phyloP scores from a whole-genome alignment of 1,284 basidiomycete species.

The Rhodofomes roseus region DNA sequence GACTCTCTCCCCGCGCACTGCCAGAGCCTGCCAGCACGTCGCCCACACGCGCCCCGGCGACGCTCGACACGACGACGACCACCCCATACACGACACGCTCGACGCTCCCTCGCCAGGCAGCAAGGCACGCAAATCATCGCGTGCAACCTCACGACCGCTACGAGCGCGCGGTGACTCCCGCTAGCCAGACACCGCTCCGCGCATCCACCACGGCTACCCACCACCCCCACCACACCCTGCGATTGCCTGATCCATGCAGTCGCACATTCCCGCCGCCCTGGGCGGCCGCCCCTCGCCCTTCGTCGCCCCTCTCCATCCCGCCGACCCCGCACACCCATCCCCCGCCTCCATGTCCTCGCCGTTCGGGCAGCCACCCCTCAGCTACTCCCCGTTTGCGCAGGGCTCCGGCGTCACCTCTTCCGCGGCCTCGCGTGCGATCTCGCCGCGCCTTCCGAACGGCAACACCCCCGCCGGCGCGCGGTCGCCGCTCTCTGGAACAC shows the following conservation, averaged over 20 bases:
- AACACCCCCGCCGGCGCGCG: background rate
- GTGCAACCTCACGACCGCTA: background rate
- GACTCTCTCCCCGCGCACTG: background rate
- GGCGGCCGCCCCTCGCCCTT: constrained; percentile 1
- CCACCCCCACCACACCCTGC: background rate
- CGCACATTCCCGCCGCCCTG: background rate
- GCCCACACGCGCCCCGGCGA: background rate
- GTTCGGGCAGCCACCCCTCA: background rate
- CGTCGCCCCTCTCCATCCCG: background rate
- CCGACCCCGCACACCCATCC: background rate
- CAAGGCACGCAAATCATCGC: background rate
- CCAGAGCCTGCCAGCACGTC: background rate
- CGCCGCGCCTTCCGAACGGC: background rate
- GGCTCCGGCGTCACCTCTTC: background rate
- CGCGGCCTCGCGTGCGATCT: background rate
- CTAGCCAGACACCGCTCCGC: background rate
- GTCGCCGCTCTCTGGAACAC: background rate
- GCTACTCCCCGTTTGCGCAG: background rate
- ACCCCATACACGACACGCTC: background rate
- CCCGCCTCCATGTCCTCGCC: background rate
- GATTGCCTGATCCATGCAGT: constrained; percentile 1
- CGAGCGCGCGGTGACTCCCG: background rate
- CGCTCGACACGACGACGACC: background rate
- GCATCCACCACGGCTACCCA: background rate
- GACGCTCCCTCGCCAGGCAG: background rate